Conservation (phyloP, 2,329 filamentous ascomycete genomes). For the Fusarium lyarnte region DNA sequence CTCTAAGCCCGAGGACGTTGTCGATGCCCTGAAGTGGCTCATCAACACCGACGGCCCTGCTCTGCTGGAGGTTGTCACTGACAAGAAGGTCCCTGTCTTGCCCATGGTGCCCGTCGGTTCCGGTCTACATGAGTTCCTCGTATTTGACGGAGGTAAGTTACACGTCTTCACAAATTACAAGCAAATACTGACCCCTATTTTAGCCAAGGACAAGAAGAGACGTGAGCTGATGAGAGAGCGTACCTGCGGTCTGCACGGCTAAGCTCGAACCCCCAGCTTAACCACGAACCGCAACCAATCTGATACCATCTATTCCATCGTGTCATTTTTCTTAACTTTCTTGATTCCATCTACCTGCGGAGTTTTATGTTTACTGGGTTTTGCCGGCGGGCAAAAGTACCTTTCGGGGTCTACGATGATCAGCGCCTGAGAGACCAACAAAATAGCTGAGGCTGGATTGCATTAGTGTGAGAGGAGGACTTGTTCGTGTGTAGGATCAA, state of each 20-base stretch:
- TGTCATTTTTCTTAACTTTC: constrained; percentile 14
- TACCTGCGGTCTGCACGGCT: constrained; percentile 61
- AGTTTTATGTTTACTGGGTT: constrained; percentile 22
- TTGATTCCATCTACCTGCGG: constrained; percentile 24
- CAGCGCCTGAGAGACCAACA: constrained; percentile 13
- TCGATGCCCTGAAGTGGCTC: constrained; percentile 85
- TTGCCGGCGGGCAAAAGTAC: constrained; percentile 24
- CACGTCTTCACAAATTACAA: background rate
- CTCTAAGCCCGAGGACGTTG: constrained; percentile 78
- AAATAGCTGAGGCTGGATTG: constrained; percentile 24
- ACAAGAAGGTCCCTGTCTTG: constrained; percentile 92
- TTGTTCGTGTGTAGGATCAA: constrained; percentile 12
- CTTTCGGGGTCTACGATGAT: constrained; percentile 23
- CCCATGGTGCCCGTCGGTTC: constrained; percentile 95
- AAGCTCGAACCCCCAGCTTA: constrained; percentile 34
- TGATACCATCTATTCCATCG: constrained; percentile 32
- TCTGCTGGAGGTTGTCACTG: constrained; percentile 89
- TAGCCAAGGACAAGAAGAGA: constrained; percentile 74
- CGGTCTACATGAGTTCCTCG: constrained; percentile 89
- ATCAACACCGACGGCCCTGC: constrained; percentile 91
- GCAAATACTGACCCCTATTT: constrained; percentile 48
- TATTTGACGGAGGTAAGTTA: constrained; percentile 48
- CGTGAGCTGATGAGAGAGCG: constrained; percentile 73
- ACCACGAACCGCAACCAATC: constrained; percentile 8
- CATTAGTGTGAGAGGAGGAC: constrained; percentile 2